These are phyloP conservation scores for Capsicum chinense DNA, from an alignment of 257 asterid species.

Conservation along the genomic window DNA sequence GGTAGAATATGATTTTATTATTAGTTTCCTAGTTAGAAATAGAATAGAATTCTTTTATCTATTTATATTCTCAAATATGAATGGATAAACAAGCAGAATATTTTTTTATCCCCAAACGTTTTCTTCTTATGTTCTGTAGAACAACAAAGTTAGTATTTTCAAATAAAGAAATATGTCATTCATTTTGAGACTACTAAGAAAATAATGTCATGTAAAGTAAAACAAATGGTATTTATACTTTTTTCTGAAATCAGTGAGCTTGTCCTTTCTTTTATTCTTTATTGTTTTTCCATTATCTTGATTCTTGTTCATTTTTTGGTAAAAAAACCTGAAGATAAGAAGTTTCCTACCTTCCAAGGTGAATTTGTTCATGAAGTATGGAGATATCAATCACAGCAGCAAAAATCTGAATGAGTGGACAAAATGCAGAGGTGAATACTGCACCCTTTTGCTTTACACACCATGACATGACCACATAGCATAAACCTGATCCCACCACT, in stretches of 20 bases:
- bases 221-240: background rate
- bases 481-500: constrained; percentile 71
- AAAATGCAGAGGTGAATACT: constrained; percentile 77
- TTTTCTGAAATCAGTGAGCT: background rate
- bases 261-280: background rate
- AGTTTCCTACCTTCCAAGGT: constrained; percentile 64
- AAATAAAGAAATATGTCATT: background rate
- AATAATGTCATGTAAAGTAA: background rate
- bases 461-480: constrained; percentile 71
- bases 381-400: constrained; percentile 69
- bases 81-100: too few species aligned
- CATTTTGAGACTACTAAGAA: background rate
- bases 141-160: background rate
- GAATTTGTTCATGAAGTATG: constrained; percentile 62
- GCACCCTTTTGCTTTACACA: constrained; percentile 76
- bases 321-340: background rate
- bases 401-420: constrained; percentile 74
- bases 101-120: too few species aligned
- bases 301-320: background rate
- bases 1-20: too few species aligned
- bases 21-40: too few species aligned
- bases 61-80: too few species aligned
- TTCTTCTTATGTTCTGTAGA: too few species aligned
- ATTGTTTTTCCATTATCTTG: background rate
- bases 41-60: too few species aligned